Evolutionary conservation across 2,329 filamentous ascomycete genomes (phyloP), one percentile per base, ranked within the genome.

Genomic region (Colletotrichum sp.): DNA sequence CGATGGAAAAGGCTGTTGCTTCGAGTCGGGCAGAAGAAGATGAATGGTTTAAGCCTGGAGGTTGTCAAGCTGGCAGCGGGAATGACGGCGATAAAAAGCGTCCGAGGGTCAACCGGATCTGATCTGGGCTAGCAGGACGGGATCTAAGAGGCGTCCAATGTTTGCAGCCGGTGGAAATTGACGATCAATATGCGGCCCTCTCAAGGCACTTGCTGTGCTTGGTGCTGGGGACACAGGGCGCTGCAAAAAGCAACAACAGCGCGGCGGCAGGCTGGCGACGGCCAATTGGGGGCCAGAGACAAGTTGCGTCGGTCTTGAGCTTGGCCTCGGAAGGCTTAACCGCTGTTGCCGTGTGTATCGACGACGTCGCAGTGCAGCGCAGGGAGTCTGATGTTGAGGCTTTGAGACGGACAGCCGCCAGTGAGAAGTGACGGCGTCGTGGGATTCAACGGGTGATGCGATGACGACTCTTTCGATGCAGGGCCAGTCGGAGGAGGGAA

Each of bases 61-160:
- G 18, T 10, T 28, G 6, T n/a, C 13, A 24, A 21, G 55, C 66
- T 39, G 66, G 24, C 64, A 73, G 73, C 70, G 57, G 68, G 73
- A 76, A 67, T 57, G 73, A 68, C 52, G 64, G 39, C 16, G 71
- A 63, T 73, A 59, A 67, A 68, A 72, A 49, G 49, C 34, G 63
- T 12, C 55, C 26, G 30, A 66, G 24, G n/a, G 36, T 60, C 39
- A 55, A 32, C 72, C 72, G 73, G 64, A 76, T 76, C 69, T 68
- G 73, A 68, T 62, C 68, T 63, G 21, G 26, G 34, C 73, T 75
- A 75, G 72, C 18, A 55, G 44, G 57, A 26, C 63, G 73, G 70
- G 73, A 76, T 73, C 73, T 72, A 32, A 63, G 73, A 73, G 73
- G 73, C 73, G 73, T 73, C 70, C 73, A 76, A 76, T 76, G 73